Percentiles rank a stretch among this genome's conserved stretches.
Evolutionary conservation across 2,329 filamentous ascomycete species (phyloP).

Genomic region (Ceratocystis alfenasii): DNA sequence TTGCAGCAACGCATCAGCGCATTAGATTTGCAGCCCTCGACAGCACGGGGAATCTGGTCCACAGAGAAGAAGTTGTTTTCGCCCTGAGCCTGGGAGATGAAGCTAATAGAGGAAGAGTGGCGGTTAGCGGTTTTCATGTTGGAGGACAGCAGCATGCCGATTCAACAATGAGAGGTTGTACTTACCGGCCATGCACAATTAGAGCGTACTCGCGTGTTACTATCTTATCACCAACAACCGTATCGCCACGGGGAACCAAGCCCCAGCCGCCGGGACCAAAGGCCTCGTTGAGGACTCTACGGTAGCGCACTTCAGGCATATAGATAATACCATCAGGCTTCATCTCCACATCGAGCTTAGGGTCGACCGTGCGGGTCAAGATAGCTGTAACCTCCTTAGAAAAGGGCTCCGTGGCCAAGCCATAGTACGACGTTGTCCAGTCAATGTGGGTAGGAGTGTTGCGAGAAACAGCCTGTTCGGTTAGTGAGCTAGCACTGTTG

Average conservation of each 20-base stretch:
- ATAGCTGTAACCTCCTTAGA: slow-evolving; percentile 54
- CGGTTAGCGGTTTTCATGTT: background rate
- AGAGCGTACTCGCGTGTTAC: slow-evolving; percentile 88
- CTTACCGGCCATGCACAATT: slow-evolving; percentile 74
- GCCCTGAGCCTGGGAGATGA: slow-evolving; percentile 83
- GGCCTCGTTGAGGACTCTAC: slow-evolving; percentile 74
- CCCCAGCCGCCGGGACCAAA: slow-evolving; percentile 97
- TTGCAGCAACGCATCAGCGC: slow-evolving; percentile 98
- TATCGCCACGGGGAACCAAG: slow-evolving; percentile 73
- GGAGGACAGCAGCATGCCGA: background rate
- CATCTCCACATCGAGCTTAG: slow-evolving; percentile 70
- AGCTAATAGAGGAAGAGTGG: slow-evolving; percentile 38
- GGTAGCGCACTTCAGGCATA: slow-evolving; percentile 95
- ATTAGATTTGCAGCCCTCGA: slow-evolving; percentile 95
- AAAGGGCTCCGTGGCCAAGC: slow-evolving; percentile 61
- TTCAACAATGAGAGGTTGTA: slow-evolving; percentile 21
- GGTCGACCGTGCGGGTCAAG: slow-evolving; percentile 53
- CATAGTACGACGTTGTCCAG: slow-evolving; percentile 77
- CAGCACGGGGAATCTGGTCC: slow-evolving; percentile 83
- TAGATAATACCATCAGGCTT: slow-evolving; percentile 97
- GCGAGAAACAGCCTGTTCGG: slow-evolving; percentile 15
- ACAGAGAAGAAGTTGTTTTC: slow-evolving; percentile 88
- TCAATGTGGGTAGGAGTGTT: slow-evolving; percentile 37
- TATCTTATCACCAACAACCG: slow-evolving; percentile 68
- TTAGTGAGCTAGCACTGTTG: background rate